Percentiles rank a stretch among this genome's conserved stretches.
These are phyloP conservation scores for Neoascochyta sp. DNA, from an alignment of 2,329 filamentous ascomycete genomes.

Conservation along the genomic window DNA sequence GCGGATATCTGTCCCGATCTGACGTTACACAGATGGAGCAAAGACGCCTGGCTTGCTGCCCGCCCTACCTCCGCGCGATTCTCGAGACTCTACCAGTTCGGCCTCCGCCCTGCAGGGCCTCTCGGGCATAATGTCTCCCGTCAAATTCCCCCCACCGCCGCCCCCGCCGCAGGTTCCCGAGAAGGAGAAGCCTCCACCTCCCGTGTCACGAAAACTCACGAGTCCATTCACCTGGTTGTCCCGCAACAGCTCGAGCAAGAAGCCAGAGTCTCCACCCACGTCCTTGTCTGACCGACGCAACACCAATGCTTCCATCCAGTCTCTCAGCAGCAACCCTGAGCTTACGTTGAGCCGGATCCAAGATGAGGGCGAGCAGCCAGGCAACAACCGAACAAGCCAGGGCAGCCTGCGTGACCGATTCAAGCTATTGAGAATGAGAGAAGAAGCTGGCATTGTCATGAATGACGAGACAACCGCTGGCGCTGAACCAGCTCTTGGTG, in stretches of 20 bases:
- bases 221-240: conserved; percentile 48
- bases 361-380: conserved; percentile 46
- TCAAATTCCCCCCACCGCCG: conserved; percentile 46
- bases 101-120: conserved; percentile 58
- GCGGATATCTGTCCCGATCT: conserved; percentile 8
- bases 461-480: conserved; percentile 47
- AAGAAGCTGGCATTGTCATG: conserved; percentile 42
- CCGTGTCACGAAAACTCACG: conserved; percentile 65
- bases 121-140: conserved; percentile 66
- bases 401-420: conserved; percentile 47
- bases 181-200: conserved; percentile 24
- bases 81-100: conserved; percentile 43
- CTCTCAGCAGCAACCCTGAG: conserved; percentile 75
- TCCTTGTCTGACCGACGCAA: conserved; percentile 59
- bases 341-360: conserved; percentile 74
- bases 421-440: conserved; percentile 44
- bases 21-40: conserved; percentile 24
- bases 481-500: conserved; percentile 43
- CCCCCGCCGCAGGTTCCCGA: conserved; percentile 29
- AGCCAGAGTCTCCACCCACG: conserved; percentile 56
- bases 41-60: conserved; percentile 37
- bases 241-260: conserved; percentile 52
- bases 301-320: conserved; percentile 75
- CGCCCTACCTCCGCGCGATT: conserved; percentile 53
- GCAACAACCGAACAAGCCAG: conserved; percentile 35